Base-by-base conservation (phyloP, 176 grass and related monocot species). In the Phoenix roebelenii region DNA sequence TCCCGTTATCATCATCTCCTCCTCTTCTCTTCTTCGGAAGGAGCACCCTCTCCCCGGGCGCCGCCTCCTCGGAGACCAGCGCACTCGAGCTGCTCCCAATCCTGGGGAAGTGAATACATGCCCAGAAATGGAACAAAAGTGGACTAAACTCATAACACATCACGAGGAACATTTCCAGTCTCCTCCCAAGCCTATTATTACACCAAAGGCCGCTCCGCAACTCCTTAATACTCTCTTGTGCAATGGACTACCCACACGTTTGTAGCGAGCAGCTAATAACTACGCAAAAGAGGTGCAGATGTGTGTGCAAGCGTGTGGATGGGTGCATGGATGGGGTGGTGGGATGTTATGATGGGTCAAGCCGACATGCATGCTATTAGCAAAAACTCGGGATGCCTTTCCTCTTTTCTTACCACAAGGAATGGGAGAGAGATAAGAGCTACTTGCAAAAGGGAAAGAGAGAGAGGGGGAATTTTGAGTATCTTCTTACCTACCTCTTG, bases 401-500 rank as follows among this genome's bases (percentile, higher is more conserved):
- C 20, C 18, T 16, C 50, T 23, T 28, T 52, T 26, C 20, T 52
- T 53, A 53, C 24, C 24, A 5, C 16, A 29, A 66, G 55, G 52
- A 82, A 78, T 71, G 58, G 64, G 52, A 61, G 51, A 52, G 25
- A 49, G 14, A 16, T 14, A 60, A 14, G 35, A 44, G 35, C 35
- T 44, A 44, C 35, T 44, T 44, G 1, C 4, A 22, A 25, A 59
- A 16, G 52, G 18, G 22, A 23, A 23, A 39, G 15, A 22, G 19
- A 15, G 28, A 6, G 30, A 7, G 18, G 15, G 30, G 18, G 16
- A 15, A 18, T 16, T 28, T 23, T 4, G 23, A 20, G 24, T 19
- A 53, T 64, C 63, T 39, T 25, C 61, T 78, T 65, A 65, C 80
- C 67, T 77, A 86, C 80, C 77, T 84, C 49, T 22, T 68, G 28